These are phyloP conservation scores for Beauveria sp. DNA, from an alignment of 2,329 filamentous ascomycete genomes.

Conservation along the genomic window DNA sequence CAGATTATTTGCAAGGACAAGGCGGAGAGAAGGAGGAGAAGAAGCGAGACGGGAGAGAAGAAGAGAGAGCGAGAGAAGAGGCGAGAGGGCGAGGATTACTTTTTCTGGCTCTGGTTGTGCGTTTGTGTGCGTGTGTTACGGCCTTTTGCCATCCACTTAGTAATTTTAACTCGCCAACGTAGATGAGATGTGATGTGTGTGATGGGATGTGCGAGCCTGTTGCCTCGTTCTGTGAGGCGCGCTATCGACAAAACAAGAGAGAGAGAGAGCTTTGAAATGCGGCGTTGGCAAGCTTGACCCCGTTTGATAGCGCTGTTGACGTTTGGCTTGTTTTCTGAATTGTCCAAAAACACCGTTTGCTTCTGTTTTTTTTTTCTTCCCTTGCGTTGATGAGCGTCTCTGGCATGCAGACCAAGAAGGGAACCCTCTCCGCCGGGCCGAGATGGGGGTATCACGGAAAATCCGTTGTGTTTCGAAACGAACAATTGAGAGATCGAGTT, in stretches of 20 bases:
- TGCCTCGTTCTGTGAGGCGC: too few species aligned
- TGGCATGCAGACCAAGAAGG: background rate
- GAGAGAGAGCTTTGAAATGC: too few species aligned
- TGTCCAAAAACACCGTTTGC: background rate
- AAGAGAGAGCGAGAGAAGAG: background rate
- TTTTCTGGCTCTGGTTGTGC: background rate
- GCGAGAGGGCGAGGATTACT: background rate
- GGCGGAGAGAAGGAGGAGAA: background rate
- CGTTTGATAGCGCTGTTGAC: too few species aligned
- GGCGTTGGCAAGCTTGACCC: too few species aligned
- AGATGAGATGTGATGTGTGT: background rate
- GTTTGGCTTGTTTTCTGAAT: too few species aligned
- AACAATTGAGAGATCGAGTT: too few species aligned
- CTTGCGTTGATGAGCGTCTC: background rate
- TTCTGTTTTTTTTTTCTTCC: background rate
- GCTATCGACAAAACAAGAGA: too few species aligned
- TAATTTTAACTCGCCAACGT: background rate
- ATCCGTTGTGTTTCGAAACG: background rate
- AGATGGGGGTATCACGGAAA: background rate
- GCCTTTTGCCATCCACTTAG: background rate
- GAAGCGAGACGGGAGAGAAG: constrained; percentile 3
- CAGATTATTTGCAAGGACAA: constrained; percentile 3
- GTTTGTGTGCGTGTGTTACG: background rate
- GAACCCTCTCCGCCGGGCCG: background rate
- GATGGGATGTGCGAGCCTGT: background rate